Percentiles rank a stretch among this genome's conserved stretches.
Evolutionary conservation across 208 protist genomes (phyloP).

Genomic region (Trypanosoma cruzi): DNA sequence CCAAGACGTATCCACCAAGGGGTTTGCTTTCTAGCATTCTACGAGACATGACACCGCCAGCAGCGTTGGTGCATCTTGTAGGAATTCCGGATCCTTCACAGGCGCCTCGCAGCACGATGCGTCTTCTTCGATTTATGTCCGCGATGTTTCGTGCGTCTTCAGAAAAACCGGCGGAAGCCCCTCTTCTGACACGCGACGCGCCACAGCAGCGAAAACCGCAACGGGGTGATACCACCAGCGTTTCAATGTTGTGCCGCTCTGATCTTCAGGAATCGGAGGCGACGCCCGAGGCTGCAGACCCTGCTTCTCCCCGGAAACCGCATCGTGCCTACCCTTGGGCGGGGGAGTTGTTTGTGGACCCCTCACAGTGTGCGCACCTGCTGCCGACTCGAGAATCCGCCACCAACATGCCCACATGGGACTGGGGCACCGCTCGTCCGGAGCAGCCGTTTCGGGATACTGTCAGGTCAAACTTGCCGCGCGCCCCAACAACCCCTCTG

Average conservation of each 20-base stretch:
- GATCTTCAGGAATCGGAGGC: background rate
- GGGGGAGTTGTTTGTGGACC: slow-evolving; percentile 17
- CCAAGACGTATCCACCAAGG: slow-evolving; percentile 46
- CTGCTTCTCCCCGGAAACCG: background rate
- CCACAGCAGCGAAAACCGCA: background rate
- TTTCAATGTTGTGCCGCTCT: background rate
- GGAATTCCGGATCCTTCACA: slow-evolving; percentile 42
- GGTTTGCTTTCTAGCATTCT: slow-evolving; percentile 42
- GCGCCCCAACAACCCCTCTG: background rate
- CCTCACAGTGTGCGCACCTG: slow-evolving; percentile 4
- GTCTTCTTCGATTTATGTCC: slow-evolving; percentile 61
- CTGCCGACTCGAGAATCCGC: background rate
- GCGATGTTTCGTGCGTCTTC: slow-evolving; percentile 22
- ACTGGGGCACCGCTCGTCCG: slow-evolving; percentile 9
- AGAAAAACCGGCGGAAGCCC: background rate
- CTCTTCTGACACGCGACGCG: no score
- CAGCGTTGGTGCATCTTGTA: slow-evolving; percentile 55
- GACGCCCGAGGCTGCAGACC: background rate
- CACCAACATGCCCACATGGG: background rate
- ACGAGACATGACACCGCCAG: slow-evolving; percentile 31
- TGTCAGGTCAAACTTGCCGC: background rate
- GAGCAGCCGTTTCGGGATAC: background rate
- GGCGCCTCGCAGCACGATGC: slow-evolving; percentile 47
- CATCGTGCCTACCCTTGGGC: slow-evolving; percentile 13
- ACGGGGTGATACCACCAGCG: background rate